These are phyloP conservation scores for Solanum ossicruentum DNA, from an alignment of 257 asterid species.

Conservation along the genomic window DNA sequence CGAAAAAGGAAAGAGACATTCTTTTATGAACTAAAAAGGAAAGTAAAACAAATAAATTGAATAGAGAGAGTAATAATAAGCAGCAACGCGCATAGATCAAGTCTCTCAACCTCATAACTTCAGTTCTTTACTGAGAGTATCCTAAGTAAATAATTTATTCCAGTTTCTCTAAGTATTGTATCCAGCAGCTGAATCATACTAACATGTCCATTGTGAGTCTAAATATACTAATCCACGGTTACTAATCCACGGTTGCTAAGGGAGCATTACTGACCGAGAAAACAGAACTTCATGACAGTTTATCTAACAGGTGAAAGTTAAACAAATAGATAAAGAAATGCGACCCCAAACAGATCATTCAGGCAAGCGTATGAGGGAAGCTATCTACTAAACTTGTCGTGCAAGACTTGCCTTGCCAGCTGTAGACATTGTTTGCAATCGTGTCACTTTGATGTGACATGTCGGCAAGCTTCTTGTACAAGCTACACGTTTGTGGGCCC, in stretches of 20 bases:
- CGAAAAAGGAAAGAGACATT: no score
- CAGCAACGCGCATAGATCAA: not conserved
- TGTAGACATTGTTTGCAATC: no score
- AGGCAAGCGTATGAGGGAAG: no score
- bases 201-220: not conserved
- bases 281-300: not conserved
- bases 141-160: not conserved
- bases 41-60: not conserved
- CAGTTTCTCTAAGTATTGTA: not conserved
- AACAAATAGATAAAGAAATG: not conserved
- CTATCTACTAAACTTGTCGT: slow-evolving; percentile 8
- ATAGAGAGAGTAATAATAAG: not conserved
- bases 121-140: not conserved
- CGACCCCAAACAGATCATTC: not conserved
- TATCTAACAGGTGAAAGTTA: not conserved
- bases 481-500: no score
- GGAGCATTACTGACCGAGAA: not conserved
- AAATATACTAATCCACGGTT: not conserved
- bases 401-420: no score
- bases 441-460: no score
- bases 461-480: no score
- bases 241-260: not conserved
- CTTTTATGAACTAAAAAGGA: not conserved
- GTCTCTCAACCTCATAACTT: not conserved
- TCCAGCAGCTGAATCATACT: not conserved